phyloP scores from a whole-genome alignment of 192 early-diverging fungal genomes.

The Geranomyces variabilis region DNA sequence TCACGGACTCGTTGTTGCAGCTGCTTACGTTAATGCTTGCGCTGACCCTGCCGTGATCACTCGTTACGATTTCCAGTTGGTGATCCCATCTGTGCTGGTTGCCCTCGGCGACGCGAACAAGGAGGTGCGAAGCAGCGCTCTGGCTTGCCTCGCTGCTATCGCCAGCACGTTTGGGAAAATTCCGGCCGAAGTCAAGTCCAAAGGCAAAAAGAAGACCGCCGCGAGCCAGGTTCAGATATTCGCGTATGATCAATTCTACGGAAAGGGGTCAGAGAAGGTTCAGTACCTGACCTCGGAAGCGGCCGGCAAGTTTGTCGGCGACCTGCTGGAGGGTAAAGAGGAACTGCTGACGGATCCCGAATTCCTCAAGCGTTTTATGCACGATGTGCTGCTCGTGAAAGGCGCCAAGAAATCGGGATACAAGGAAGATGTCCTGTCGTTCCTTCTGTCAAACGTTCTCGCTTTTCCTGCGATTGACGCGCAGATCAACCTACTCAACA shows the following conservation, averaged over 20 bases:
- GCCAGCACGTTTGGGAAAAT: slow-evolving; percentile 33
- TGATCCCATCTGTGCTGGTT: slow-evolving; percentile 70
- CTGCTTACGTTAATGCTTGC: slow-evolving; percentile 1
- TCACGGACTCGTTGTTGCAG: not conserved
- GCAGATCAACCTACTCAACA: slow-evolving; percentile 48
- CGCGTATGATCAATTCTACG: slow-evolving; percentile 63
- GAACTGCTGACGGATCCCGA: slow-evolving; percentile 51
- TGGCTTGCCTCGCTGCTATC: slow-evolving; percentile 63
- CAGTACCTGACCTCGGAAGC: slow-evolving; percentile 58
- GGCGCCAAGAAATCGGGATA: slow-evolving; percentile 21
- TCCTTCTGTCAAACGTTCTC: slow-evolving; percentile 49
- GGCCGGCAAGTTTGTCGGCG: slow-evolving; percentile 50
- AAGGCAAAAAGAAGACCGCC: slow-evolving; percentile 16
- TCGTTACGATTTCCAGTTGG: slow-evolving; percentile 51
- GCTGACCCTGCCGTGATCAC: not conserved
- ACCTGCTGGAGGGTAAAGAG: slow-evolving; percentile 49
- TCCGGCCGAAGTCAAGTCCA: slow-evolving; percentile 9
- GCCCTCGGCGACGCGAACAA: slow-evolving; percentile 58
- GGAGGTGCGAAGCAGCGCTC: slow-evolving; percentile 65
- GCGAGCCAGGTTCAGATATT: slow-evolving; percentile 45
- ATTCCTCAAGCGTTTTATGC: slow-evolving; percentile 42
- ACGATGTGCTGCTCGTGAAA: slow-evolving; percentile 19
- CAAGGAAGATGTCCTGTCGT: slow-evolving; percentile 45
- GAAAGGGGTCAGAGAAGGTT: slow-evolving; percentile 44
- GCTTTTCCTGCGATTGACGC: slow-evolving; percentile 37